Evolutionary conservation across 106 monocot species (phyloP), one percentile per base, ranked within the genome.

Genomic region (Cymbidium sinense): DNA sequence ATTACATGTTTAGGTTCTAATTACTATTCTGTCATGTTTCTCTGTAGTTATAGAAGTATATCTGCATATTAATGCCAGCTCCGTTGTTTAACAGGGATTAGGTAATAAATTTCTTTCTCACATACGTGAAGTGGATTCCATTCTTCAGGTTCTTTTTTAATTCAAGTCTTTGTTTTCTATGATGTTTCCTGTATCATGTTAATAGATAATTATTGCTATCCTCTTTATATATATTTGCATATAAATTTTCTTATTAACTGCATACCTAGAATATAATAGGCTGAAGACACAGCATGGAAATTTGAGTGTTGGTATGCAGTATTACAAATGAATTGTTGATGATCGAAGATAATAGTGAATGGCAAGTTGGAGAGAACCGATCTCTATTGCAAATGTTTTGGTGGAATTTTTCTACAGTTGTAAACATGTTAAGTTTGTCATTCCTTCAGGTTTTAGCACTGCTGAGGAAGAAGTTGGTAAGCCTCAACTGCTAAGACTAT

Each of bases 51-150:
- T 71, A 71, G 7, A 7, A 20, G 20, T 67, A 67, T 33, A 71
- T 43, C 23, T 47, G 41, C 28, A 55, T 52, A 54, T 34, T 76
- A 34, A 76, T 78, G 19, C 78, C 23, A 73, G 5, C 75, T 82
- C 69, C 27, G 20, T 10, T 30, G 8, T 83, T 85, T 34, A 37
- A 35, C 88, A 95, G 95, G 95, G 95, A 52, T 75, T 95, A 67
- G 93, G 95, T 35, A 95, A 95, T 88, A 92, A 95, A 79, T 95
- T 95, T 81, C 90, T 95, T 80, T 90, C 95, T 7, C 90, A 95
- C 85, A 95, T 95, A 77, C 95, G 93, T 67, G 93, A 95, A 88
- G 95, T 95, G 78, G 95, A 95, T 86, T 90, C 95, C 65, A 95
- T 95, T 77, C 86, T 95, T 52, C 95, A 95, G 95, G 95, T 95